Conservation (phyloP, 2,329 filamentous ascomycete genomes). For the Alternaria sp. region DNA sequence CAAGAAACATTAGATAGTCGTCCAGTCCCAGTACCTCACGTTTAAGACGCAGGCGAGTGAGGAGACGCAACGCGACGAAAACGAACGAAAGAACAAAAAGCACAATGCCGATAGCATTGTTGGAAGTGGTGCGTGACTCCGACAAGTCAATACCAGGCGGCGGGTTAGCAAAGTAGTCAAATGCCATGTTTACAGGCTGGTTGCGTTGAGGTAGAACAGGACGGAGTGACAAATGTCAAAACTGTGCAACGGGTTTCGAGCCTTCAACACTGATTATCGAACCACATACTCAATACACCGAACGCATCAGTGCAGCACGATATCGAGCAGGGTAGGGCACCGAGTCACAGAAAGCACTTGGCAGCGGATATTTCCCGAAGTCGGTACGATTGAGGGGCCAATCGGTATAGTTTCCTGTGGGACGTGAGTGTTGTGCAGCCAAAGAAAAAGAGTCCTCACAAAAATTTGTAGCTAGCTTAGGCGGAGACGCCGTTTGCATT, state of each 20-base stretch:
- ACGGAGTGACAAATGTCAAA: neutral
- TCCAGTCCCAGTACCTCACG: constrained; percentile 28
- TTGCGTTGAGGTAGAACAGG: neutral
- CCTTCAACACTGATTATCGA: neutral
- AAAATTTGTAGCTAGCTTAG: neutral
- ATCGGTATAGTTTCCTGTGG: neutral
- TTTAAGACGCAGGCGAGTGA: constrained; percentile 30
- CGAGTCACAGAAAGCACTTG: neutral
- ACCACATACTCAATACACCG: neutral
- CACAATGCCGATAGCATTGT: constrained; percentile 34
- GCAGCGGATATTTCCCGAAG: neutral
- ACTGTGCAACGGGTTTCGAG: neutral
- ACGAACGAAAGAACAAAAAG: constrained; percentile 30
- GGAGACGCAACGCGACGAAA: constrained; percentile 30
- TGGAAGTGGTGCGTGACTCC: constrained; percentile 32
- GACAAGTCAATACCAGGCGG: constrained; percentile 28
- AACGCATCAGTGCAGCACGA: neutral
- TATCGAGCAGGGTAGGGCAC: neutral
- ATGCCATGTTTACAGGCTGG: constrained; percentile 5
- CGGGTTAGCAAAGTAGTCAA: constrained; percentile 24
- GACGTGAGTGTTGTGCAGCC: neutral
- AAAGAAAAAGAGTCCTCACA: neutral
- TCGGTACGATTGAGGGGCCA: neutral
- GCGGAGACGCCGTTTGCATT: neutral
- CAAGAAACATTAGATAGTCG: constrained; percentile 37